phyloP scores from a whole-genome alignment of 331 rosid species.

The Quercus lobata region DNA sequence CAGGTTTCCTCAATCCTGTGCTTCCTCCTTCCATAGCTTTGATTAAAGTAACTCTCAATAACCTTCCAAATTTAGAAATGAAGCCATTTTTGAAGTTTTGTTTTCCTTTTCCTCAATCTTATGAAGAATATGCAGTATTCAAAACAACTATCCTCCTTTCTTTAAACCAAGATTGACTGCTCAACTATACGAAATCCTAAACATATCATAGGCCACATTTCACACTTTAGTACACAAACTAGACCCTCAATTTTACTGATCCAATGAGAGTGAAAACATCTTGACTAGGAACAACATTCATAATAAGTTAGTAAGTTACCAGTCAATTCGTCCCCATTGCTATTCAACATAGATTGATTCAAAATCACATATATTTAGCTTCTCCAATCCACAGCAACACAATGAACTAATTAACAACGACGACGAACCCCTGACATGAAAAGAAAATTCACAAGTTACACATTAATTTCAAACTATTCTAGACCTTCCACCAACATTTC shows the following conservation, averaged over 20 bases:
- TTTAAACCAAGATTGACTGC: background rate
- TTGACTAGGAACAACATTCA: background rate
- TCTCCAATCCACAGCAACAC: background rate
- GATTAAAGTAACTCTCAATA: background rate
- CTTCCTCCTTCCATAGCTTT: background rate
- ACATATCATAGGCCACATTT: background rate
- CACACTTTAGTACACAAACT: background rate
- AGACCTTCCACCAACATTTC: background rate
- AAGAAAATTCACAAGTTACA: conserved; percentile 1
- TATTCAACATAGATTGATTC: conserved; percentile 10
- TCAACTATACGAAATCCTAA: background rate
- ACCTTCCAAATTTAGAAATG: background rate
- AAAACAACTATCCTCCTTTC: background rate
- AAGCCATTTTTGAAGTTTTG: background rate
- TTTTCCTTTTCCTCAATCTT: background rate
- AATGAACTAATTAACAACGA: conserved; percentile 6
- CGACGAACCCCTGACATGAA: conserved; percentile 23
- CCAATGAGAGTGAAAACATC: background rate
- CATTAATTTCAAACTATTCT: background rate
- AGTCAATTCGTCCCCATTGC: conserved; percentile 21
- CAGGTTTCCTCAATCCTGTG: background rate
- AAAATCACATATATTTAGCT: conserved; percentile 17
- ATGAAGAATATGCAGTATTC: background rate
- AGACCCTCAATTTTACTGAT: background rate
- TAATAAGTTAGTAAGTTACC: conserved; percentile 18